Conservation (phyloP, 2,329 filamentous ascomycete genomes). For the Chalaropsis thielavioides region DNA sequence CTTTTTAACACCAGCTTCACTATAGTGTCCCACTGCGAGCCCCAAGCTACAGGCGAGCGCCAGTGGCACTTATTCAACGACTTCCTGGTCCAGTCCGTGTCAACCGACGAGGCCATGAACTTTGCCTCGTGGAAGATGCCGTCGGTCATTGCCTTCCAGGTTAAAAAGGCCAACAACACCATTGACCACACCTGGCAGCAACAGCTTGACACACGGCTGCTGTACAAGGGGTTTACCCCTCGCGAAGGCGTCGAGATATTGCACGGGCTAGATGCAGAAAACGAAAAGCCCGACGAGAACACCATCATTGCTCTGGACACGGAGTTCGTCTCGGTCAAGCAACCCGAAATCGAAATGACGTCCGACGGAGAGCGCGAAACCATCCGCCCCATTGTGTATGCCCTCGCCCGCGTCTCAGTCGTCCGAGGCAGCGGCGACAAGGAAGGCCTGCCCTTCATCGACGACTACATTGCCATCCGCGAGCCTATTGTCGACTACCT, state of each 20-base stretch:
- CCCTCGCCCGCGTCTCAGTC: slow-evolving; percentile 84
- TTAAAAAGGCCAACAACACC: slow-evolving; percentile 64
- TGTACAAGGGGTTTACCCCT: slow-evolving; percentile 52
- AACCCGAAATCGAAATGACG: slow-evolving; percentile 91
- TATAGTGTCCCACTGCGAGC: slow-evolving; percentile 15
- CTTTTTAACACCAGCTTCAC: background rate
- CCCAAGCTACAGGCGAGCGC: slow-evolving; percentile 40
- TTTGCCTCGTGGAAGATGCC: slow-evolving; percentile 91
- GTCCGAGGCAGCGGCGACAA: slow-evolving; percentile 64
- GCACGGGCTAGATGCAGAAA: slow-evolving; percentile 38
- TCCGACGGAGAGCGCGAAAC: slow-evolving; percentile 86
- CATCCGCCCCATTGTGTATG: slow-evolving; percentile 78
- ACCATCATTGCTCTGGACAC: slow-evolving; percentile 84
- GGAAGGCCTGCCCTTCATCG: slow-evolving; percentile 80
- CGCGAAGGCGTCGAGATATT: slow-evolving; percentile 37
- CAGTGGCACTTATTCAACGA: slow-evolving; percentile 98
- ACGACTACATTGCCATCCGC: slow-evolving; percentile 87
- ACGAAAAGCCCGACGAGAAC: slow-evolving; percentile 53
- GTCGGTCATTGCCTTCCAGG: slow-evolving; percentile 73
- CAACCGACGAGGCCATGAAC: slow-evolving; percentile 65
- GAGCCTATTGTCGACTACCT: slow-evolving; percentile 92
- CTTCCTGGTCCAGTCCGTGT: slow-evolving; percentile 70
- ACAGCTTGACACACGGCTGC: slow-evolving; percentile 64
- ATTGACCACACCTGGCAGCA: slow-evolving; percentile 81
- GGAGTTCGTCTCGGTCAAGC: slow-evolving; percentile 85